Evolutionary conservation across 2,329 filamentous ascomycete genomes (phyloP), one percentile per base, ranked within the genome.

Genomic region (Epichloe brachyelytri): DNA sequence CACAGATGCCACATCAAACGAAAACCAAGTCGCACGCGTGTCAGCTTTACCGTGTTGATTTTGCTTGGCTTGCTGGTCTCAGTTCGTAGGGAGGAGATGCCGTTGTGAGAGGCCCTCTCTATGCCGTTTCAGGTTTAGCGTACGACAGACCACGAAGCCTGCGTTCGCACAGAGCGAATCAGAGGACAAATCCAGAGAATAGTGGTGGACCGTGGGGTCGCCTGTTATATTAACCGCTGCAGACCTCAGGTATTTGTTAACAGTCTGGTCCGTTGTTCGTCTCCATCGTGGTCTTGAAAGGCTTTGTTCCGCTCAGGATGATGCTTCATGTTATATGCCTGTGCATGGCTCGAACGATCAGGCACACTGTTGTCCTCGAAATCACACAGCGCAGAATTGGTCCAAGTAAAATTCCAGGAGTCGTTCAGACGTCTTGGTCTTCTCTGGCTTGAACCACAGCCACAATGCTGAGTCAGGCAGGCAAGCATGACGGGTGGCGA

Each of bases 61-160:
- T 46, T 30, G 33, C 37, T 26, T 50, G 26, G 36, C 34, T 34
- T n/a, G 48, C 48, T 49, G 48, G 33, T 43, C 38, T 49, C 48
- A 30, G 48, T 44, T 44, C 40, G 8, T 10, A 30, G 3, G 26
- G 17, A 17, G 45, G 12, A 48, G 26, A 34, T 48, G 38, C 38
- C 30, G 39, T n/a, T 22, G 17, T 17, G 22, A n/a, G 17, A 26
- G 14, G 2, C 15, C 26, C 17, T 43, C 17, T 43, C 19, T 36
- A 36, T 33, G 11, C 41, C 22, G 48, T 33, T 45, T 50, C 10
- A 15, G 22, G 48, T 12, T 50, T 50, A 50, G 48, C 41, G 41
- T 22, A 10, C 10, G 22, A 8, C 20, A 12, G 40, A 12, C 19
- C 40, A 10, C 19, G 40, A 19, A 22, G 11, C 19, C 15, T 19